Evolutionary conservation across 2,329 filamentous ascomycete genomes (phyloP).

Genomic region (Pseudofabraea citricarpa): DNA sequence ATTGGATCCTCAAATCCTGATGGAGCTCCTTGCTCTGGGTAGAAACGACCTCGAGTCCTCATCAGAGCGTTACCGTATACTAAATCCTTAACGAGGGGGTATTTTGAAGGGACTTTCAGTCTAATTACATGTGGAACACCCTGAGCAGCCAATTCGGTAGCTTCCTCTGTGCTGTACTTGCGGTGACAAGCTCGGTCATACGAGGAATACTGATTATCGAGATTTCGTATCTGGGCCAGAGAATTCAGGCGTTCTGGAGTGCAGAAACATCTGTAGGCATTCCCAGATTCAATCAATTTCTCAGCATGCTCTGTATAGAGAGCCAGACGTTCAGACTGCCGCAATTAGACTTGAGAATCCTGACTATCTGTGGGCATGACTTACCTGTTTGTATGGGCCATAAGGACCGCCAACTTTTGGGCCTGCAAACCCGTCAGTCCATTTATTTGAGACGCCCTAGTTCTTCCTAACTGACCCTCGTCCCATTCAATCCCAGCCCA

Average conservation of each 20-base stretch:
- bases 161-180: constrained; percentile 56
- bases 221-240: constrained; percentile 59
- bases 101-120: constrained; percentile 59
- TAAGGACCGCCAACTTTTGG: constrained; percentile 76
- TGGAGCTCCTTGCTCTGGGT: constrained; percentile 28
- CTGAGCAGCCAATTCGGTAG: constrained; percentile 61
- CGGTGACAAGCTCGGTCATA: constrained; percentile 72
- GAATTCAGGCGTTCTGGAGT: constrained; percentile 63
- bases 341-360: constrained; percentile 9
- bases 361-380: constrained; percentile 1
- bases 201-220: constrained; percentile 48
- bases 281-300: constrained; percentile 61
- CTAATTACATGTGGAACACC: constrained; percentile 75
- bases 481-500: constrained; percentile 94
- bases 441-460: too few relatives aligned
- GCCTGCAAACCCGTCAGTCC: too few relatives aligned
- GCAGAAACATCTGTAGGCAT: constrained; percentile 94
- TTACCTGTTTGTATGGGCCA: constrained; percentile 81
- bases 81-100: constrained; percentile 66
- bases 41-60: constrained; percentile 32
- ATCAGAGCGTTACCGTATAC: constrained; percentile 65
- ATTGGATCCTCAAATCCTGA: constrained; percentile 73
- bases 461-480: too few relatives aligned
- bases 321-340: constrained; percentile 70
- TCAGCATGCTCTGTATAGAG: constrained; percentile 70